These are phyloP conservation scores for Petasospora rhodanensis DNA, from an alignment of 1,139 yeast species.

Conservation along the genomic window DNA sequence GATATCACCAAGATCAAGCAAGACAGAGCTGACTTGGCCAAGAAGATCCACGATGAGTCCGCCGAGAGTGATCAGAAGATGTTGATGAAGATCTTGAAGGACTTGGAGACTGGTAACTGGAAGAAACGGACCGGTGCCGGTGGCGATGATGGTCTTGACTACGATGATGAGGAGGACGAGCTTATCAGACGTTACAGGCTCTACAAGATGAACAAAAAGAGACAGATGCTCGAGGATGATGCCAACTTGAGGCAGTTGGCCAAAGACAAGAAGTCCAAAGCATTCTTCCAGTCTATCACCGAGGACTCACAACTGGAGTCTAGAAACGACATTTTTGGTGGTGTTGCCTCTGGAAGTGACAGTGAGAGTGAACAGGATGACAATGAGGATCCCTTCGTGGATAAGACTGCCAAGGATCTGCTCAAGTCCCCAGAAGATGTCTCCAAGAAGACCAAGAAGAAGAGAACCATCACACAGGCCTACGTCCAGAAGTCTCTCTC, in stretches of 20 bases:
- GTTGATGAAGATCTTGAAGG: constrained; percentile 73
- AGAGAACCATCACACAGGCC: constrained; percentile 40
- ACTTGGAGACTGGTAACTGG: constrained; percentile 77
- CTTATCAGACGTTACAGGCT: constrained; percentile 41
- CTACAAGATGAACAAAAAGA: constrained; percentile 50
- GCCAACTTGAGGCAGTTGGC: constrained; percentile 46
- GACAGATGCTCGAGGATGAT: constrained; percentile 50
- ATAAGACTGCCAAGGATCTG: constrained; percentile 18
- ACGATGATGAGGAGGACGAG: constrained; percentile 49
- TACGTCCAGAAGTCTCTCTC: constrained; percentile 64
- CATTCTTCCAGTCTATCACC: constrained; percentile 70
- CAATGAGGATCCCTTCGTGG: constrained; percentile 21
- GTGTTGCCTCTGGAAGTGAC: constrained; percentile 14
- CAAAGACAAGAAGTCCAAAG: constrained; percentile 56
- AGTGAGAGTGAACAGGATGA: constrained; percentile 18
- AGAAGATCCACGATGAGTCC: constrained; percentile 62
- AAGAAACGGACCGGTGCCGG: constrained; percentile 57
- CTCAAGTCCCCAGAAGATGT: constrained; percentile 14
- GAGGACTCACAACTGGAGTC: constrained; percentile 36
- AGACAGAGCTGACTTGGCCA: constrained; percentile 56
- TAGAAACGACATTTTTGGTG: constrained; percentile 19
- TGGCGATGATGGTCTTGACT: constrained; percentile 59
- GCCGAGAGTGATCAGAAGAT: constrained; percentile 64
- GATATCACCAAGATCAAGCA: constrained; percentile 58
- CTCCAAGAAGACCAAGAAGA: constrained; percentile 23